phyloP scores from a whole-genome alignment of 2,329 filamentous ascomycete genomes.

The Westerdykella sp. region DNA sequence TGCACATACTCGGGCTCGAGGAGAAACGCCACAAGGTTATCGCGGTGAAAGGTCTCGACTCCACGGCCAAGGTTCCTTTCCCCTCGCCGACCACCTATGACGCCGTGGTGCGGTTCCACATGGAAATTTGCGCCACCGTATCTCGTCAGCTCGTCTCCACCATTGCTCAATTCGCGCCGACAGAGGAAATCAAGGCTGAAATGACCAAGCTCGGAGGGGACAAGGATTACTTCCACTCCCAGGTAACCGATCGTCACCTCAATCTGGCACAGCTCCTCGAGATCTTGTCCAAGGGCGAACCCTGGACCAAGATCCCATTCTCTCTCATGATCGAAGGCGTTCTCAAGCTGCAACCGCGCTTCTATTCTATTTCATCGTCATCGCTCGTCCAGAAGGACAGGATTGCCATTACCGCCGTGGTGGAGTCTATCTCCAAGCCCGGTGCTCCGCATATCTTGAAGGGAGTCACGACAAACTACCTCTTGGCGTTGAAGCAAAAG shows the following conservation, averaged over 20 bases:
- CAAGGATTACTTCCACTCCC: conserved; percentile 90
- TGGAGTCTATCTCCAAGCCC: conserved; percentile 74
- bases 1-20: conserved; percentile 68
- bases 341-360: conserved; percentile 91
- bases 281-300: conserved; percentile 62
- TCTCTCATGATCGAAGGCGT: conserved; percentile 90
- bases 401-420: conserved; percentile 90
- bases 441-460: conserved; percentile 75
- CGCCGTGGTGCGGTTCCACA: conserved; percentile 85
- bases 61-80: conserved; percentile 95
- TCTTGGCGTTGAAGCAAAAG: conserved; percentile 91
- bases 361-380: conserved; percentile 99
- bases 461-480: conserved; percentile 94
- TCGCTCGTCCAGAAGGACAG: conserved; percentile 90
- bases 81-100: conserved; percentile 96
- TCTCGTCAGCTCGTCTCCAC: conserved; percentile 92
- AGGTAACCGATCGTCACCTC: conserved; percentile 72
- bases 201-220: conserved; percentile 84
- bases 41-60: conserved; percentile 82
- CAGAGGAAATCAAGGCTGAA: conserved; percentile 76
- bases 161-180: conserved; percentile 82
- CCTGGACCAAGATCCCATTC: conserved; percentile 83
- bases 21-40: conserved; percentile 78
- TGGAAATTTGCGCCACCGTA: conserved; percentile 92
- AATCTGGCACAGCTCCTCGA: conserved; percentile 86